phyloP scores from a whole-genome alignment of 2,329 filamentous ascomycete species.

The Fusarium lateritium region DNA sequence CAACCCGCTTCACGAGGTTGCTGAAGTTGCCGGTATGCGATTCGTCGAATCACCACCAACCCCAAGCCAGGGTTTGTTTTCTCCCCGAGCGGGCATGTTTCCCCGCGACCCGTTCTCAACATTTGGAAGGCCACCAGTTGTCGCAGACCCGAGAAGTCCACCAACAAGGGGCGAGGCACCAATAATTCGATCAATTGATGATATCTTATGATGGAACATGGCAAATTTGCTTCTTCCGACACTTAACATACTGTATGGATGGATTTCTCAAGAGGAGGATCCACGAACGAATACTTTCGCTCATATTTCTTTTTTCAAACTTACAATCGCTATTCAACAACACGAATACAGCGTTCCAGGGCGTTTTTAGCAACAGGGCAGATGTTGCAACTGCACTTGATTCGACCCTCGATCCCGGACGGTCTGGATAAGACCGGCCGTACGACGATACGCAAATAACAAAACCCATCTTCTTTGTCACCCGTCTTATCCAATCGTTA shows the following conservation, averaged over 20 bases:
- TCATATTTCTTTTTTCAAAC: conserved; percentile 25
- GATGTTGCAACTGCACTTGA: conserved; percentile 23
- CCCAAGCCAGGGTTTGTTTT: conserved; percentile 68
- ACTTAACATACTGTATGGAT: conserved; percentile 1
- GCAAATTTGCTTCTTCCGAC: background rate
- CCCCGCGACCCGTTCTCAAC: conserved; percentile 67
- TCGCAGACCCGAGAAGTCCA: conserved; percentile 79
- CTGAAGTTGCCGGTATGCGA: conserved; percentile 63
- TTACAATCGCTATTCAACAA: conserved; percentile 34
- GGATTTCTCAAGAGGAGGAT: conserved; percentile 12
- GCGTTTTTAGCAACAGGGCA: conserved; percentile 37
- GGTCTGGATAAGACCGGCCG: conserved; percentile 29
- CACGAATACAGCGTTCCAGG: conserved; percentile 40
- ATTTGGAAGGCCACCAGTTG: conserved; percentile 66
- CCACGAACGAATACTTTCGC: conserved; percentile 17
- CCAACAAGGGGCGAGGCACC: conserved; percentile 81
- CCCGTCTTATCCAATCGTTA: conserved; percentile 38
- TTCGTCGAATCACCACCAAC: conserved; percentile 68
- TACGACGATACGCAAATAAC: conserved; percentile 47
- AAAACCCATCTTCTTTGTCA: conserved; percentile 45
- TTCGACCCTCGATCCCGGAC: conserved; percentile 24
- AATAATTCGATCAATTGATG: conserved; percentile 84
- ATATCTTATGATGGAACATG: conserved; percentile 71
- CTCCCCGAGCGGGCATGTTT: conserved; percentile 66
- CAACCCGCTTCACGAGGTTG: conserved; percentile 70